phyloP scores from a whole-genome alignment of 768 basidiomycete species.

The Sporobolomyces pararoseus region DNA sequence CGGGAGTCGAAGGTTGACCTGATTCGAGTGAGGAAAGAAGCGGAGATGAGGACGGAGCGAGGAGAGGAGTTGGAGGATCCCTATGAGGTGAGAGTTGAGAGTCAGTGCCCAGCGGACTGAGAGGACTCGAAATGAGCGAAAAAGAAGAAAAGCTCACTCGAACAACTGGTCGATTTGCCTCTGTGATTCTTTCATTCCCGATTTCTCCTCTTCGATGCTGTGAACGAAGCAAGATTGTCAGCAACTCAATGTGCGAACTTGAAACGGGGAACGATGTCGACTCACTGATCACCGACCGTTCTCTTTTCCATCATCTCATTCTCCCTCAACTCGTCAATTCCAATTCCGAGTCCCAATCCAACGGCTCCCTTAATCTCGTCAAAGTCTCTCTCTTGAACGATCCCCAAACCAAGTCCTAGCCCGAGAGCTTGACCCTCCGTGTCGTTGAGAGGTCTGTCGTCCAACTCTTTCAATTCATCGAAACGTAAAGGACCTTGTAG shows the following conservation, averaged over 20 bases:
- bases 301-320: background rate
- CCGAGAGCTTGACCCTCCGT: background rate
- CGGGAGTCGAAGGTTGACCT: slow-evolving; percentile 3
- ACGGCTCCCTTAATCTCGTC: background rate
- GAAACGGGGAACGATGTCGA: background rate
- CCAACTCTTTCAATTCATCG: slow-evolving; percentile 4
- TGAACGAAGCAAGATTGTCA: background rate
- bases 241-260: too few relatives aligned
- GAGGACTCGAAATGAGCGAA: background rate
- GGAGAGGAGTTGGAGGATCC: slow-evolving; percentile 15
- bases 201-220: slow-evolving; percentile 6
- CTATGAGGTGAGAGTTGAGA: background rate
- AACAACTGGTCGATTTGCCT: slow-evolving; percentile 1
- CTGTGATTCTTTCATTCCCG: background rate
- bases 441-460: background rate
- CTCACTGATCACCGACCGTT: slow-evolving; percentile 11
- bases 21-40: background rate
- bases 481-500: slow-evolving; percentile 2
- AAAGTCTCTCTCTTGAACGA: background rate
- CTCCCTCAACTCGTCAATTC: background rate
- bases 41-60: background rate
- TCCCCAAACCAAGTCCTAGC: background rate
- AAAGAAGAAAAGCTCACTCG: background rate
- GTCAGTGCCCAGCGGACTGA: slow-evolving; percentile 7
- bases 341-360: slow-evolving; percentile 9